Percentiles rank a stretch among this genome's conserved stretches.
Evolutionary conservation across 1,284 basidiomycete species (phyloP).

Genomic region (Pseudozyma flocculosa): DNA sequence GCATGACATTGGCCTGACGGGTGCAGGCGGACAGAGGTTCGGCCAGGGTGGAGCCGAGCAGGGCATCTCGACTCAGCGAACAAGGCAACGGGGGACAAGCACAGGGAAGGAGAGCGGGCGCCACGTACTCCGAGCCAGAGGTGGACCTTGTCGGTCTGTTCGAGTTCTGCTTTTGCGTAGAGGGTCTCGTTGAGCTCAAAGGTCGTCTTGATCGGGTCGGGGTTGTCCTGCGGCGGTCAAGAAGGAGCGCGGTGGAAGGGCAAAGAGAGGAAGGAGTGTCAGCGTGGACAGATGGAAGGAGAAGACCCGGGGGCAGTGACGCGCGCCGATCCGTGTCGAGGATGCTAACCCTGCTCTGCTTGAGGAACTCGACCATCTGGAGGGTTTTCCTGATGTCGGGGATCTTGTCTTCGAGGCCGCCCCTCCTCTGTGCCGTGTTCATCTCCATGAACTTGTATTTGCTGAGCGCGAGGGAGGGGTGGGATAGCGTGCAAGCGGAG

Average conservation of each 20-base stretch:
- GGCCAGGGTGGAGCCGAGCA: no score
- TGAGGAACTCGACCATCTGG: conserved; percentile 79
- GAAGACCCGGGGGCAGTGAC: no score
- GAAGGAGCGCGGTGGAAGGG: not conserved
- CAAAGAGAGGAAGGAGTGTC: not conserved
- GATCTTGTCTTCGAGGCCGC: conserved; percentile 86
- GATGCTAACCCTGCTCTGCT: conserved; percentile 65
- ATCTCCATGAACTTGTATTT: conserved; percentile 99
- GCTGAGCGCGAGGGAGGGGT: conserved; percentile 61
- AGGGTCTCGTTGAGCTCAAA: conserved; percentile 97
- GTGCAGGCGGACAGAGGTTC: not conserved
- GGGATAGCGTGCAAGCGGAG: conserved; percentile 1
- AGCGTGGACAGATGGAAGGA: not conserved
- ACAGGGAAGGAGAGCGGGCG: not conserved
- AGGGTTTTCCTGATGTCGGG: conserved; percentile 94
- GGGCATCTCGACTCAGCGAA: no score
- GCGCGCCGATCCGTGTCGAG: no score
- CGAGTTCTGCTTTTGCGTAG: conserved; percentile 83
- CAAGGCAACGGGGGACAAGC: no score
- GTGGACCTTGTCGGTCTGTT: conserved; percentile 83
- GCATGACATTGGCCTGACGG: conserved; percentile 80
- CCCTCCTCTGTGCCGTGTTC: conserved; percentile 76
- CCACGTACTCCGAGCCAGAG: conserved; percentile 85
- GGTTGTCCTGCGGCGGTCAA: conserved; percentile 16
- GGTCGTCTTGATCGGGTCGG: conserved; percentile 73